Base-by-base conservation (phyloP, 345 rosid species). In the Populus deltoides region DNA sequence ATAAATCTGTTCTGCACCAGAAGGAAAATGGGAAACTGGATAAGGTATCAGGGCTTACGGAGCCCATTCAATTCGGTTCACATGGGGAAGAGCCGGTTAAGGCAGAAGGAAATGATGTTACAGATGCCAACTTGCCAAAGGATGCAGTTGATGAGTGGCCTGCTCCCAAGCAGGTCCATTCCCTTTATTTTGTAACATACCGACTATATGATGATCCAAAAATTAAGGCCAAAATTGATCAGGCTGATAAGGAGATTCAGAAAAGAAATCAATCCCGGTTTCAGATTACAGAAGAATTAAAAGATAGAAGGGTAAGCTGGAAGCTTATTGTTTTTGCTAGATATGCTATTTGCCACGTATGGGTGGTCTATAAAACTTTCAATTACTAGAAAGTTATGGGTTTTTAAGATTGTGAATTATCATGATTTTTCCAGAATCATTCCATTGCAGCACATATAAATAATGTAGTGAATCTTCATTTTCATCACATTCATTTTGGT, bases 141-240 rank as follows among this genome's bases (percentile, higher is more conserved):
- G 88, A 93, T 82, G 97, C 89, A 2, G 86, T 51, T 13, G 97
- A 86, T 22, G 98, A 95, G 79, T 95, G 99, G 99, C 96, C 99
- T 73, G 92, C 85, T 20, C 83, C 85, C 8, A 83, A 74, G 82
- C 89, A 89, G 91, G 86, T 89, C 78, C 91, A 89, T 79, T 29
- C 79, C 57, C 92, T 91, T 80, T 89, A 89, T 86, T 86, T 93
- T 80, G 86, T 90, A 12, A 90, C 84, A 70, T 75, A 78, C 83
- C 89, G 92, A 35, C 47, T 80, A 15, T 83, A 79, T 49, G 89
- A 85, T 2, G 97, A 93, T 80, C 98, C 98, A 0, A 88, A 87
- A 78, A 80, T 88, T 53, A 91, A 84, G 79, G 87, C 87, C 68
- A 88, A 90, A 86, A 78, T 92, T 70, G 97, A 93, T 2, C 86